phyloP scores from a whole-genome alignment of 2,329 filamentous ascomycete genomes.

The Dactylellina leptospora region DNA sequence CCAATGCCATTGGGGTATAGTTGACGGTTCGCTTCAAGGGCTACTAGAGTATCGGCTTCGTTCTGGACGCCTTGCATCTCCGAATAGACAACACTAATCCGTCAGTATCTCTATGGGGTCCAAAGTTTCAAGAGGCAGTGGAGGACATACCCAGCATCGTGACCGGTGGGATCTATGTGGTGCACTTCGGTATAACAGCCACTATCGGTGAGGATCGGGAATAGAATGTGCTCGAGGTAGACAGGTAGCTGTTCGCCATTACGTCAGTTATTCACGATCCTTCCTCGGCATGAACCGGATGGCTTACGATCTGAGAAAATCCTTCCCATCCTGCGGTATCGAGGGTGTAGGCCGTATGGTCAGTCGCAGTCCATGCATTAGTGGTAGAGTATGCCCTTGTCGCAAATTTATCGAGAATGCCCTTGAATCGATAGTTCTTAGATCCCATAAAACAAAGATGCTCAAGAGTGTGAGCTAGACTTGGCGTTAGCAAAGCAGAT shows the following conservation, averaged over 20 bases:
- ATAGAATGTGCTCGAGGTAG: constrained; percentile 91
- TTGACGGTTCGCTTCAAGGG: constrained; percentile 78
- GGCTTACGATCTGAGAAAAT: constrained; percentile 79
- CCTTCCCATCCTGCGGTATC: constrained; percentile 97
- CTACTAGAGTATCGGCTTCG: constrained; percentile 83
- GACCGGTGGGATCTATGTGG: constrained; percentile 89
- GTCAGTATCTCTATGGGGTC: too few relatives aligned
- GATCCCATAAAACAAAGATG: constrained; percentile 74
- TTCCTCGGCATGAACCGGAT: background rate
- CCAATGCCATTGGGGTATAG: constrained; percentile 89
- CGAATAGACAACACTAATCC: constrained; percentile 82
- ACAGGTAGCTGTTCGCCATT: constrained; percentile 70
- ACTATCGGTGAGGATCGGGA: constrained; percentile 90
- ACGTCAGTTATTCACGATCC: background rate
- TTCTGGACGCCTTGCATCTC: constrained; percentile 98
- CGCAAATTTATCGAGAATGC: constrained; percentile 90
- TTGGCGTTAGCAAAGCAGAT: too few relatives aligned
- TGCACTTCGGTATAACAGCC: constrained; percentile 95
- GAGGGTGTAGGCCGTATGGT: constrained; percentile 95
- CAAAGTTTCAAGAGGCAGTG: constrained; percentile 52
- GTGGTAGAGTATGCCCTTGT: constrained; percentile 92
- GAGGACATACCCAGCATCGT: constrained; percentile 74
- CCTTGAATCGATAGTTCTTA: constrained; percentile 91
- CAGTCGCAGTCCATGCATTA: constrained; percentile 96
- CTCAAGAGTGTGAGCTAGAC: constrained; percentile 64